Percentiles rank a stretch among this genome's conserved stretches.
phyloP scores from a whole-genome alignment of 192 early-diverging fungal genomes.

The Umbelopsis isabellina region DNA sequence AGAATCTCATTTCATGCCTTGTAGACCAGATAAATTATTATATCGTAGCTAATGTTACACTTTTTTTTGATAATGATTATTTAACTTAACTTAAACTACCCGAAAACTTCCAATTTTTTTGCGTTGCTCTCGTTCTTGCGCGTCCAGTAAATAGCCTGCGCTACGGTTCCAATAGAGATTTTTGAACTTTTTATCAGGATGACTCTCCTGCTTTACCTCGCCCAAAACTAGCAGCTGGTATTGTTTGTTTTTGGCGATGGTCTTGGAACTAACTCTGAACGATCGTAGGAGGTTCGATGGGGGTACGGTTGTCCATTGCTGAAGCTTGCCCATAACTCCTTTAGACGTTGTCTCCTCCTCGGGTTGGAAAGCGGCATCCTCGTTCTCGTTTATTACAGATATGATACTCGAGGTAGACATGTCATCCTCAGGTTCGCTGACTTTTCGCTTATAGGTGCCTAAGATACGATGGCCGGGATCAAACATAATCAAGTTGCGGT shows the following conservation, averaged over 20 bases:
- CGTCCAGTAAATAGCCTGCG: slow-evolving; percentile 13
- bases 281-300: slow-evolving; percentile 30
- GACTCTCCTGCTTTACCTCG: slow-evolving; percentile 11
- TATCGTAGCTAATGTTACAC: not conserved
- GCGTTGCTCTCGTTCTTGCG: slow-evolving; percentile 26
- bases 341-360: not conserved
- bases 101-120: slow-evolving; percentile 15
- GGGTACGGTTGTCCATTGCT: not conserved
- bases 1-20: too few species aligned
- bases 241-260: slow-evolving; percentile 33
- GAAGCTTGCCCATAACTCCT: not conserved
- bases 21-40: not conserved
- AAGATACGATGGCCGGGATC: slow-evolving; percentile 57
- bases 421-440: slow-evolving; percentile 1
- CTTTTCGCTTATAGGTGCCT: slow-evolving; percentile 7
- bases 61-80: not conserved
- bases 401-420: not conserved
- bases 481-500: slow-evolving; percentile 59
- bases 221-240: slow-evolving; percentile 41
- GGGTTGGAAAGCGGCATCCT: not conserved
- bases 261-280: slow-evolving; percentile 30
- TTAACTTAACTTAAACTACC: not conserved
- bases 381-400: not conserved
- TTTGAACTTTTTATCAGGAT: not conserved
- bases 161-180: slow-evolving; percentile 4